Percentiles rank a stretch among this genome's conserved stretches.
Conservation (phyloP, 23 red algal species). For the Gracilariopsis chorda region DNA sequence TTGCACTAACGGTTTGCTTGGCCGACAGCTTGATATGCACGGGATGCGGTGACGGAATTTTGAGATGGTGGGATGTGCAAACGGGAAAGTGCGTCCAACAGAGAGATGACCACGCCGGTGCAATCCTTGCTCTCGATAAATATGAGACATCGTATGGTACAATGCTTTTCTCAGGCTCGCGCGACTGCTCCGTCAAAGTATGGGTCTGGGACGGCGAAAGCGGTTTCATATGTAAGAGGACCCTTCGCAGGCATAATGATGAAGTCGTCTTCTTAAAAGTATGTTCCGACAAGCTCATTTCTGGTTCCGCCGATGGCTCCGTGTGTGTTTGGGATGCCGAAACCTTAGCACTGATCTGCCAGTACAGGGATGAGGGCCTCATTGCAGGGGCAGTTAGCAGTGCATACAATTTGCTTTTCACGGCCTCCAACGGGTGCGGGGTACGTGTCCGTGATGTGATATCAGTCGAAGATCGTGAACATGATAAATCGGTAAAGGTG, state of each 20-base stretch:
- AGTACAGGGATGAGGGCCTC: constrained; percentile 53
- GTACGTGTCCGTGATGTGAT: constrained; percentile 50
- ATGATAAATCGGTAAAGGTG: not conserved
- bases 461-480: constrained; percentile 20
- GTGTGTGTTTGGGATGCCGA: constrained; percentile 65
- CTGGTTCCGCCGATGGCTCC: constrained; percentile 74
- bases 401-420: constrained; percentile 57
- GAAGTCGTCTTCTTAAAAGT: constrained; percentile 60
- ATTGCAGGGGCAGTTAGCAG: constrained; percentile 52
- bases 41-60: constrained; percentile 72
- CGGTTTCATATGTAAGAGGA: constrained; percentile 76
- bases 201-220: constrained; percentile 84
- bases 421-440: constrained; percentile 10
- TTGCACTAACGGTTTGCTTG: constrained; percentile 34
- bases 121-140: constrained; percentile 67
- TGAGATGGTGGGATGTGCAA: constrained; percentile 73
- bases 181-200: constrained; percentile 72
- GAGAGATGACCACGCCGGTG: constrained; percentile 71
- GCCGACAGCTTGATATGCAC: constrained; percentile 51
- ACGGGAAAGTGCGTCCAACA: constrained; percentile 27
- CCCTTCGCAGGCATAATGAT: constrained; percentile 54
- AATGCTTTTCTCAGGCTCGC: constrained; percentile 76
- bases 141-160: constrained; percentile 51
- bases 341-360: constrained; percentile 39
- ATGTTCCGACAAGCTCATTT: constrained; percentile 41